A percentile compares a stretch with the other conserved stretches of the same genome.
Conservation (phyloP, 2,329 filamentous ascomycete species). For the Pseudogymnoascus destructans region DNA sequence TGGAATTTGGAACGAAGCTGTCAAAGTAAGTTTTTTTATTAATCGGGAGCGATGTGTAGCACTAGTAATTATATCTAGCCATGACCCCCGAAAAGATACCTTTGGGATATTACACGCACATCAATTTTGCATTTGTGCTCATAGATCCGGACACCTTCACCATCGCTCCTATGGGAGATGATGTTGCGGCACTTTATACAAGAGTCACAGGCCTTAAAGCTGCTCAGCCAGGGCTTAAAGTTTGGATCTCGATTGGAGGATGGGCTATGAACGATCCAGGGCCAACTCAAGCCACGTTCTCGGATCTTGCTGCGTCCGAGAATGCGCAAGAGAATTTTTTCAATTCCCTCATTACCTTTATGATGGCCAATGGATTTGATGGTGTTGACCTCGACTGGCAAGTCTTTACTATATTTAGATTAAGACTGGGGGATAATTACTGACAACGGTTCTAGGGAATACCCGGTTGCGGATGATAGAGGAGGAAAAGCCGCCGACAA, state of each 20-base stretch:
- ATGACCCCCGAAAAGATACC: constrained; percentile 18
- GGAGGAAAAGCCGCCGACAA: constrained; percentile 28
- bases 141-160: constrained; percentile 27
- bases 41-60: neutral
- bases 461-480: constrained; percentile 28
- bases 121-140: constrained; percentile 30
- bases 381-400: constrained; percentile 33
- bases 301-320: constrained; percentile 23
- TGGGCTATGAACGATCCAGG: constrained; percentile 29
- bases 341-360: constrained; percentile 27
- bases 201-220: constrained; percentile 25
- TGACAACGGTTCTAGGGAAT: constrained; percentile 16
- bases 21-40: constrained; percentile 9
- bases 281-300: constrained; percentile 21
- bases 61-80: neutral
- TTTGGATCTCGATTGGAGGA: constrained; percentile 29
- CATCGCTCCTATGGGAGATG: constrained; percentile 18
- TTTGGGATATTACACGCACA: constrained; percentile 19
- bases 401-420: too few relatives aligned
- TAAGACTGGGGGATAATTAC: neutral
- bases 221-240: constrained; percentile 17
- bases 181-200: constrained; percentile 12
- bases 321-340: constrained; percentile 27
- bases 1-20: constrained; percentile 22
- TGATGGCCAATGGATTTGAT: constrained; percentile 30